Base-by-base conservation (phyloP, 768 basidiomycete genomes). In the Neoboletus subvelutipes region DNA sequence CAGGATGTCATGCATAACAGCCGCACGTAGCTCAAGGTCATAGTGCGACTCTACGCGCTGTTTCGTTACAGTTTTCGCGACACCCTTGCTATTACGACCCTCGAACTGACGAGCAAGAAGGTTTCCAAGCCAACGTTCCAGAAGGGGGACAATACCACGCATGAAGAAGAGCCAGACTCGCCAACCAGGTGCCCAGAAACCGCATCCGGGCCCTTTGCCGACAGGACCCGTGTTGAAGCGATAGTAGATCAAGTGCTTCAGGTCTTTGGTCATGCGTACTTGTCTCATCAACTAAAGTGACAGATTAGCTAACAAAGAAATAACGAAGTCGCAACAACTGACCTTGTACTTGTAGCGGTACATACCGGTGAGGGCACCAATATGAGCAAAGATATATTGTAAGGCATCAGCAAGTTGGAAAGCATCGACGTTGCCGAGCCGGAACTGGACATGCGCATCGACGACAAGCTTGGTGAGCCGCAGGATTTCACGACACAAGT, bases 161-260 rank as follows among this genome's bases (percentile, higher is more conserved):
- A 99, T 91, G 82, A 99, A 99, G 80, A 98, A 99, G 54, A 99
- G 76, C 97, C 97, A 99, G 20, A 99, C 97, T 55, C 97, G 83
- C 97, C 97, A 99, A 37, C 97, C 97, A 34, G 97, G 97, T 48
- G 95, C 94, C 97, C 97, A 99, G 81, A 99, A 98, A 56, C 97
- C 97, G 68, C 92, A 93, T 64, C 97, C 97, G 48, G 97, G 97
- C 64, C 97, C 97, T 73, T 99, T 99, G 24, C 97, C 97, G 48
- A 99, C 97, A 59, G 97, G 97, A 59, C 97, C 97, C 41, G 97
- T 98, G 78, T 99, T 99, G 84, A 99, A 99, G 58, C 94, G 92
- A 69, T 96, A 96, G 78, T 96, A 96, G 75, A 97, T 95, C 65
- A 98, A 77, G 70, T 98, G 95, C 80, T 99, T 99, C 72, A 98